These are phyloP conservation scores for Vitis rotundifolia DNA, from an alignment of 164 flowering plant species.

Conservation along the genomic window DNA sequence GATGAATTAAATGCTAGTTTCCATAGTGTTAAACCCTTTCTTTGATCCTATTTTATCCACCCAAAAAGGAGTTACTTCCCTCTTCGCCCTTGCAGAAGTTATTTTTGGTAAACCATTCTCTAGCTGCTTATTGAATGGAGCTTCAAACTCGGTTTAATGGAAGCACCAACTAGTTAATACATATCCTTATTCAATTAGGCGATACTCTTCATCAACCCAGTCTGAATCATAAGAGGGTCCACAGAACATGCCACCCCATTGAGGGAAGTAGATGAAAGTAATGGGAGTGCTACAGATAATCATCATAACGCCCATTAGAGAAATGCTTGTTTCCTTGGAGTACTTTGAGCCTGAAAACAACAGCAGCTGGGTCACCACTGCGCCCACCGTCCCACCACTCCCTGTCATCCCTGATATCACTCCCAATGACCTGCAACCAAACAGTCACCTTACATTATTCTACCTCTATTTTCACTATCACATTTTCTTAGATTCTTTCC, in stretches of 20 bases:
- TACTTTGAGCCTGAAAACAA: conserved; percentile 50
- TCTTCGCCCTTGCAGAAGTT: too few species aligned
- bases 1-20: not conserved
- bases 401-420: conserved; percentile 77
- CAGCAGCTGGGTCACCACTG: conserved; percentile 57
- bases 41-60: not conserved
- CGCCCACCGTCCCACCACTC: conserved; percentile 71
- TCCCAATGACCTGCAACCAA: conserved; percentile 55
- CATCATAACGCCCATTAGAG: conserved; percentile 65
- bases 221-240: conserved; percentile 31
- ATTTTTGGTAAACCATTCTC: not conserved
- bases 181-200: conserved; percentile 17
- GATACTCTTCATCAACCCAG: conserved; percentile 12
- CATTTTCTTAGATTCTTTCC: too few species aligned
- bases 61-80: too few species aligned
- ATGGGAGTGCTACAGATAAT: conserved; percentile 41
- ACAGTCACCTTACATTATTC: not conserved
- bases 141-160: not conserved
- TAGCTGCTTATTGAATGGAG: not conserved
- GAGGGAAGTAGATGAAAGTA: conserved; percentile 55
- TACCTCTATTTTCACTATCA: too few species aligned
- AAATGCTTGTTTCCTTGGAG: conserved; percentile 52
- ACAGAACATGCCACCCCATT: conserved; percentile 68
- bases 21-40: not conserved
- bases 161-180: too few species aligned